Evolutionary conservation across 2,329 filamentous ascomycete genomes (phyloP).

Genomic region (Xylariaceae sp.): DNA sequence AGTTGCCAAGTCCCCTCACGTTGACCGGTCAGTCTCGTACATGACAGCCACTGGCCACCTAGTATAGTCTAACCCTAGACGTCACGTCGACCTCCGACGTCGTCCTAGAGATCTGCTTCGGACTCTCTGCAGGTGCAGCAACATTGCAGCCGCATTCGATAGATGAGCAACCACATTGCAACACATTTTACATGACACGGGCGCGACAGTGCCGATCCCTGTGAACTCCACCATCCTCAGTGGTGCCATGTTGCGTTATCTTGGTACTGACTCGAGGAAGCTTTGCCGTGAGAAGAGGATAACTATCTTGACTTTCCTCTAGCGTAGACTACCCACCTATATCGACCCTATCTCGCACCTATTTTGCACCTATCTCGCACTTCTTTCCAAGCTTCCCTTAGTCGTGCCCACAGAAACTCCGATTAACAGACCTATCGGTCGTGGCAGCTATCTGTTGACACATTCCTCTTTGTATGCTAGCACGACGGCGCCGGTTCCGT

Average conservation of each 20-base stretch:
- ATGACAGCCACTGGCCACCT: slow-evolving; percentile 16
- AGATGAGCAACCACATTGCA: slow-evolving; percentile 31
- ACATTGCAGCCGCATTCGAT: slow-evolving; percentile 35
- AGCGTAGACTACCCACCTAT: slow-evolving; percentile 22
- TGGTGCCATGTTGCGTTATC: slow-evolving; percentile 38
- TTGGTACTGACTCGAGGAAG: slow-evolving; percentile 28
- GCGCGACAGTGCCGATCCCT: slow-evolving; percentile 37
- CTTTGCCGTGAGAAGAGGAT: slow-evolving; percentile 14
- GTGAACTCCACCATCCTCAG: slow-evolving; percentile 27
- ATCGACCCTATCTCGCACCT: slow-evolving; percentile 5
- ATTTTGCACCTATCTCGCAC: neutral
- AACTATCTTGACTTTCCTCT: slow-evolving; percentile 13
- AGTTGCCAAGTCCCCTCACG: slow-evolving; percentile 20
- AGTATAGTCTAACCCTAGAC: slow-evolving; percentile 12
- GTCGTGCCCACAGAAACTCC: slow-evolving; percentile 29
- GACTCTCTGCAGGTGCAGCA: slow-evolving; percentile 37
- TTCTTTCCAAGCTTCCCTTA: neutral
- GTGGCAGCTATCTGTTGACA: slow-evolving; percentile 21
- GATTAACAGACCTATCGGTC: slow-evolving; percentile 33
- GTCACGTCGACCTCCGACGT: slow-evolving; percentile 27
- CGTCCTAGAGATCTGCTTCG: slow-evolving; percentile 33
- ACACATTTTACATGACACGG: slow-evolving; percentile 25
- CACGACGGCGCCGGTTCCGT: slow-evolving; percentile 20
- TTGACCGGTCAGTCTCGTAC: slow-evolving; percentile 26
- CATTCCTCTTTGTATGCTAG: slow-evolving; percentile 27